These are phyloP conservation scores for Ilex asprella DNA, from an alignment of 257 asterid genomes.

Conservation along the genomic window DNA sequence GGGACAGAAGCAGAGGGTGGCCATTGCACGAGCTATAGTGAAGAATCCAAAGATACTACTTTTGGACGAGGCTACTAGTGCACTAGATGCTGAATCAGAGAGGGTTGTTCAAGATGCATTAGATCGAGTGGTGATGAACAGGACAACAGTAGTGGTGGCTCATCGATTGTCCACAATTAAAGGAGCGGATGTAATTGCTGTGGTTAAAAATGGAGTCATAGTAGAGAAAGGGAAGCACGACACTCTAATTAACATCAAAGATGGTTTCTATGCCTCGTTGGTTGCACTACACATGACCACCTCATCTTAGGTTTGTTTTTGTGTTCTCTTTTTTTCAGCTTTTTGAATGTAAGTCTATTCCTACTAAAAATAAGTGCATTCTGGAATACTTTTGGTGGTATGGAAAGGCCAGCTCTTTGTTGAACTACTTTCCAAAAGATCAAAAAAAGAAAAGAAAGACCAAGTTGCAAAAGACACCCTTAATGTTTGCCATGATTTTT, in stretches of 20 bases:
- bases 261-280: slow-evolving; percentile 53
- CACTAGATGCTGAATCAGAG: slow-evolving; percentile 73
- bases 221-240: slow-evolving; percentile 65
- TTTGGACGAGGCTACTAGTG: slow-evolving; percentile 68
- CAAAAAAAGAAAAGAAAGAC: no score
- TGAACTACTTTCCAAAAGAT: no score
- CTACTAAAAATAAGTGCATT: no score
- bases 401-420: no score
- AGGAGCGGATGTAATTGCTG: slow-evolving; percentile 53
- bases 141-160: slow-evolving; percentile 62
- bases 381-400: no score
- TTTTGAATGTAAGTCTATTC: no score
- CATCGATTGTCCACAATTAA: slow-evolving; percentile 62
- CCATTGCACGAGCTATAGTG: slow-evolving; percentile 64
- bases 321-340: no score
- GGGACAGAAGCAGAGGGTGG: slow-evolving; percentile 66
- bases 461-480: no score
- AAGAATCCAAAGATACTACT: slow-evolving; percentile 55
- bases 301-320: not conserved
- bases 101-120: slow-evolving; percentile 65
- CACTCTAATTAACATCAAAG: slow-evolving; percentile 24
- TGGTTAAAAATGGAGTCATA: slow-evolving; percentile 47
- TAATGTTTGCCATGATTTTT: no score
- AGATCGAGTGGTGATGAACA: slow-evolving; percentile 45
- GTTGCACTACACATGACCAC: slow-evolving; percentile 40